Base-by-base conservation (phyloP, 1,139 yeast genomes). In the Yamadazyma taylorii region DNA sequence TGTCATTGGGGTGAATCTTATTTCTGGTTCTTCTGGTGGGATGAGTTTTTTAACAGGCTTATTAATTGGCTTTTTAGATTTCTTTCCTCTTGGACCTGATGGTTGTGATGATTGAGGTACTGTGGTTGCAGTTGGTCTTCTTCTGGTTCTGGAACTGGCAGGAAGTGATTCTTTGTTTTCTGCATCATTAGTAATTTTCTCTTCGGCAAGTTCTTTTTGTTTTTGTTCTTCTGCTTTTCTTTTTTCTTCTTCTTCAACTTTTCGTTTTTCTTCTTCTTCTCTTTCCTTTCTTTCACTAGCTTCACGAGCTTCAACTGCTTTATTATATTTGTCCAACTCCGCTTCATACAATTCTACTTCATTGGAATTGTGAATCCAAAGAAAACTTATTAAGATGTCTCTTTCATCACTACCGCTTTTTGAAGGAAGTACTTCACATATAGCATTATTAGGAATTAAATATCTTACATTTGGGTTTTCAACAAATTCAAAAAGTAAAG, bases 401-500 rank as follows among this genome's bases (percentile, higher is more conserved):
- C 64, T 53, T 24, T 43, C 50, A 15, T 49, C 51, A 27, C 51
- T 45, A 11, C 50, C 37, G 29, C 42, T 56, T 34, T 61, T 66
- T 3, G 60, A 55, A 2, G 61, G 59, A 8, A 77, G 46, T 4
- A 78, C 77, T 60, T 90, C 97, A 44, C 85, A 69, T 4, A 90
- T 75, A 1, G 92, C 77, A 47, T 85, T 78, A 46, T 81, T 81
- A 0, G 97, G 97, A 2, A 90, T 53, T 42, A 75, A 62, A 51
- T 77, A 90, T 39, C 97, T 72, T 8, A 83, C 83, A 37, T 83
- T 75, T 0, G 94, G 77, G 55, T 82, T 83, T 50, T 92, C 97
- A 27, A 75, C 75, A 61, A 81, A 90, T 58, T 92, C 98, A 60
- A 92, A 82, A 11, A 89, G 80, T 33, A 92, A 59, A 34, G 87